Evolutionary conservation across 2,329 filamentous ascomycete genomes (phyloP), one percentile per base, ranked within the genome.

Genomic region (Aspergillus sp.): DNA sequence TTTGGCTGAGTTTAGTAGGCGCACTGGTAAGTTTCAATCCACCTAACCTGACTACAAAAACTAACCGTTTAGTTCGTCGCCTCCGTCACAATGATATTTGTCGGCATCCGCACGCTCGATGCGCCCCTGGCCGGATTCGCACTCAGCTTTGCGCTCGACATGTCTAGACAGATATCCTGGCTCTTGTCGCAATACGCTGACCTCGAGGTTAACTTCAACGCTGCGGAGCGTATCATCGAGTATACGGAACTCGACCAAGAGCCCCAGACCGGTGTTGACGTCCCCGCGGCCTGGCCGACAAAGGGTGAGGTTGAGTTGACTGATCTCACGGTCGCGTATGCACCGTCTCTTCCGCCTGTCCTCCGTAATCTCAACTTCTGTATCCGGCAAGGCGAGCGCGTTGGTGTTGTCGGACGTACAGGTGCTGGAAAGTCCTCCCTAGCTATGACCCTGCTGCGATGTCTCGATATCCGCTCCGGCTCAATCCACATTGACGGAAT

Each of bases 61-160:
- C 43, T 49, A 35, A 53, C 85, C 84, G 3, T 64, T 87, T 41
- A 63, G 17, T 93, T 93, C 71, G 82, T 87, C 4, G 82, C 84
- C 0, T 76, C 87, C 21, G 86, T 90, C 3, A 86, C 87, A 0
- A 77, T 82, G 3, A 76, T 91, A 17, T 85, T 92, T 40, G 81
- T 91, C 31, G 69, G 82, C 2, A 82, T 84, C 4, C 81, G 82
- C 0, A 76, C 74, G 1, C 88, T 91, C 66, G 84, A 89, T 66
- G 85, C 89, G 1, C 82, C 88, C 0, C 77, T 92, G 27, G 90
- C 89, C 2, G 90, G 90, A 0, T 93, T 93, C 65, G 89, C 89
- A 0, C 76, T 93, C 40, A 84, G 85, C 2, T 93, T 93, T 70
- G 84, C 89, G 0, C 78, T 93, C 31, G 84, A 90, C 56, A 90